Base-by-base conservation (phyloP, 192 early-diverging fungal genomes). In the Umbelopsis isabellina region DNA sequence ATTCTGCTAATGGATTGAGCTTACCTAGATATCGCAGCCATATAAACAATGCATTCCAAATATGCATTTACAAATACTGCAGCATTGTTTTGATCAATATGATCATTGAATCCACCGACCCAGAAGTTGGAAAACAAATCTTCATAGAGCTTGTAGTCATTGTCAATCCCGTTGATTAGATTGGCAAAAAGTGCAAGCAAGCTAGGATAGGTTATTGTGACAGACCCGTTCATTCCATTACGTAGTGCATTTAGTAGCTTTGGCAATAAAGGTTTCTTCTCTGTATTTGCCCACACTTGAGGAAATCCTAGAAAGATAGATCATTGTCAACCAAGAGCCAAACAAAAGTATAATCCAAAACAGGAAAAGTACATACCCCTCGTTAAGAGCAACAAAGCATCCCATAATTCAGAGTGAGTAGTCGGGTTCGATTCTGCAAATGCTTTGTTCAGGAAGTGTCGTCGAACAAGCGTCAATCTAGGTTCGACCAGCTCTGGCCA, bases 401-500 rank as follows among this genome's bases (percentile, higher is more conserved):
- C 93, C 95, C 95, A 97, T 75, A 98, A 80, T 23, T 93, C 92
- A 6, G 85, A 79, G 66, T 94, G 91, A 21, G 85, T 90, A 4
- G 84, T 79, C 0, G 83, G 66, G 21, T 95, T 92, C 79, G 85
- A 88, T 65, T 98, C 95, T 1, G 71, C 74, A 75, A 98, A 94
- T 33, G 84, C 87, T 45, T 82, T 80, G 10, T 80, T 73, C 30
- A 92, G 84, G 67, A 96, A 89, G 4, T 75, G 69, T 9, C 75
- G 84, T 16, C 83, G 78, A 45, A 94, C 72, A 9, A 81, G n/a
- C 2, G 66, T 74, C n/a, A 86, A 68, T 22, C 79, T 75, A 9
- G 72, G 33, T 44, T 79, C 74, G 33, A 91, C 65, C 22, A 87
- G 37, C 27, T 79, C 83, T 69, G 51, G 83, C 67, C 84, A 84